Conservation (phyloP, 1,284 basidiomycete genomes). For the Athelia sp. region DNA sequence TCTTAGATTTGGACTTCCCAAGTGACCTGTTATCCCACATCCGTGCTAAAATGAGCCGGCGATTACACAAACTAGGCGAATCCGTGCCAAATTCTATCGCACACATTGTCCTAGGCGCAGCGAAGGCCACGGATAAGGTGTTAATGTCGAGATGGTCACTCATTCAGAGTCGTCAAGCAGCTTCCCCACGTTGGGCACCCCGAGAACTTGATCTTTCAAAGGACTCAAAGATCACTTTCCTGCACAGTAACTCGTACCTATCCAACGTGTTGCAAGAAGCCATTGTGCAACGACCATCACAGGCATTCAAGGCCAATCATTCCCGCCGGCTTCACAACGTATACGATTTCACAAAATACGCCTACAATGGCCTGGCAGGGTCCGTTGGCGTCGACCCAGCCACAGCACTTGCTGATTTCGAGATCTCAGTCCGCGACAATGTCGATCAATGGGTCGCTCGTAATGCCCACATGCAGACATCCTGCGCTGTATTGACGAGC, state of each 20-base stretch:
- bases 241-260: slow-evolving; percentile 21
- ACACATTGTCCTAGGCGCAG: slow-evolving; percentile 11
- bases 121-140: slow-evolving; percentile 9
- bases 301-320: slow-evolving; percentile 11
- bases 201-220: slow-evolving; percentile 16
- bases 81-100: slow-evolving; percentile 13
- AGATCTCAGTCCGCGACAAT: slow-evolving; percentile 20
- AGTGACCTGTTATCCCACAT: slow-evolving; percentile 30
- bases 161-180: slow-evolving; percentile 19
- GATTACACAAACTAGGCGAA: slow-evolving; percentile 31
- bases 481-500: slow-evolving; percentile 13
- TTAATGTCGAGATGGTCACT: slow-evolving; percentile 26
- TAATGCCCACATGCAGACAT: slow-evolving; percentile 6
- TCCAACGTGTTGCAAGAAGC: slow-evolving; percentile 7
- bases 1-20: slow-evolving; percentile 14
- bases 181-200: slow-evolving; percentile 21
- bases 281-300: not conserved
- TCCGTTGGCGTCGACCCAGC: slow-evolving; percentile 9
- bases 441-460: slow-evolving; percentile 26
- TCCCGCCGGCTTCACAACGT: slow-evolving; percentile 2
- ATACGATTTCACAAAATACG: slow-evolving; percentile 3
- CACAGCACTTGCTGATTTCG: slow-evolving; percentile 29
- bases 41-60: slow-evolving; percentile 28
- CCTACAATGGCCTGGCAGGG: not conserved
- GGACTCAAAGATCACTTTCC: slow-evolving; percentile 27